A percentile compares a stretch with the other conserved stretches of the same genome.
These are phyloP conservation scores for Dendrobium officinale DNA, from an alignment of 106 monocot species.

Conservation along the genomic window DNA sequence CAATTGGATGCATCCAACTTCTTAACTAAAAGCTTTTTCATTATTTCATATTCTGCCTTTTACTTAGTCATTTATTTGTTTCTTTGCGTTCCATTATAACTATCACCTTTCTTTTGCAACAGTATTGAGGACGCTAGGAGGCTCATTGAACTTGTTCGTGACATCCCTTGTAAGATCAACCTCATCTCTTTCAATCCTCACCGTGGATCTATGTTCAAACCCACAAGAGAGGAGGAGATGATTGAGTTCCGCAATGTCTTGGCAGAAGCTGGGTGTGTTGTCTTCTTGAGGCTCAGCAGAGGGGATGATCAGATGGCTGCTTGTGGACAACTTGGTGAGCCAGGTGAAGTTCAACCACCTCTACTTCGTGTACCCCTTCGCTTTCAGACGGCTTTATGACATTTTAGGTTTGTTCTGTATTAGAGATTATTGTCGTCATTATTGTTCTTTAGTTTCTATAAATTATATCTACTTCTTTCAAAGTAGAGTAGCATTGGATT, in stretches of 20 bases:
- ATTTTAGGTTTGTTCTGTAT: not conserved
- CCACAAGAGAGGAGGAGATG: slow-evolving; percentile 73
- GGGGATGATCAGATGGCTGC: slow-evolving; percentile 98
- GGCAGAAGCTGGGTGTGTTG: slow-evolving; percentile 55
- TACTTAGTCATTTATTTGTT: not conserved
- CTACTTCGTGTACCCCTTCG: slow-evolving; percentile 56
- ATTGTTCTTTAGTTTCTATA: too few relatives aligned
- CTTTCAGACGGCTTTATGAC: slow-evolving; percentile 36
- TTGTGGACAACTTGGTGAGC: slow-evolving; percentile 89
- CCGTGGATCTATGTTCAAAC: slow-evolving; percentile 65
- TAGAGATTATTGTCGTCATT: too few relatives aligned
- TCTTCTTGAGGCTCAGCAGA: slow-evolving; percentile 70
- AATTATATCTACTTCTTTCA: too few relatives aligned
- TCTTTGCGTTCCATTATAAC: not conserved
- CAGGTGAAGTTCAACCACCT: slow-evolving; percentile 48
- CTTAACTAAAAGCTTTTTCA: too few relatives aligned
- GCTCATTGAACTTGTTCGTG: slow-evolving; percentile 53
- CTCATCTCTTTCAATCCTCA: slow-evolving; percentile 92
- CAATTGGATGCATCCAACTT: too few relatives aligned
- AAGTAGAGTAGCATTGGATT: too few relatives aligned
- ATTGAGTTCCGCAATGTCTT: slow-evolving; percentile 78
- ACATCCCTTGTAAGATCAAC: slow-evolving; percentile 93
- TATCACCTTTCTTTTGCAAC: not conserved
- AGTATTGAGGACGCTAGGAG: slow-evolving; percentile 85
- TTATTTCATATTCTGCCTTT: not conserved